phyloP scores from a whole-genome alignment of 495 filamentous ascomycete genomes.

The Clavariopsis aquatica region DNA sequence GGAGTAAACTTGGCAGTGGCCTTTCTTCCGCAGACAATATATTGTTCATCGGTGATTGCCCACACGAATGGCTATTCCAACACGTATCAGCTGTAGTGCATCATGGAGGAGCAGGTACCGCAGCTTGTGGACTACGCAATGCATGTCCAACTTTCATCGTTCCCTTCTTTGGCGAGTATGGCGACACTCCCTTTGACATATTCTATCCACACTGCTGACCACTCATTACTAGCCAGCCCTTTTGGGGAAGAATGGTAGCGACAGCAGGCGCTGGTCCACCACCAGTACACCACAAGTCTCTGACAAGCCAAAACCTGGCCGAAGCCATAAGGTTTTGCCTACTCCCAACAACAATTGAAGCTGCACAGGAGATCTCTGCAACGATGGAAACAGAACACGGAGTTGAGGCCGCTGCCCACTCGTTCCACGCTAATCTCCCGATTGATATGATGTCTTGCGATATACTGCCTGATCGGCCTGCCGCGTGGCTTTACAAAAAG shows the following conservation, averaged over 20 bases:
- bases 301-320: conserved; percentile 64
- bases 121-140: conserved; percentile 68
- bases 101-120: conserved; percentile 81
- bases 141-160: conserved; percentile 74
- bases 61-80: conserved; percentile 82
- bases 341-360: conserved; percentile 55
- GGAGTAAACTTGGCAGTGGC: conserved; percentile 67
- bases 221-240: conserved; percentile 41
- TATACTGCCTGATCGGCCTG: conserved; percentile 63
- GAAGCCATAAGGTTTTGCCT: conserved; percentile 62
- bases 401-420: conserved; percentile 60
- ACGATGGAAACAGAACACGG: conserved; percentile 68
- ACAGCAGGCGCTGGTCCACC: conserved; percentile 69
- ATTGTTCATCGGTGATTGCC: conserved; percentile 76
- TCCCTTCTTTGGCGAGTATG: conserved; percentile 75
- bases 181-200: not conserved
- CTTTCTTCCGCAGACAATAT: conserved; percentile 63
- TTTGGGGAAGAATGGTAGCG: conserved; percentile 78
- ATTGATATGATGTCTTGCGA: conserved; percentile 62
- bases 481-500: conserved; percentile 69
- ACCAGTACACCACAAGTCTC: conserved; percentile 68
- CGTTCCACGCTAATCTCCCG: conserved; percentile 69
- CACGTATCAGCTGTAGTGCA: conserved; percentile 76
- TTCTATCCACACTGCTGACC: not conserved
- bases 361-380: conserved; percentile 60